Evolutionary conservation across 306 rosid genomes (phyloP), one percentile per base, ranked within the genome.

Genomic region (Clitoria ternatea): DNA sequence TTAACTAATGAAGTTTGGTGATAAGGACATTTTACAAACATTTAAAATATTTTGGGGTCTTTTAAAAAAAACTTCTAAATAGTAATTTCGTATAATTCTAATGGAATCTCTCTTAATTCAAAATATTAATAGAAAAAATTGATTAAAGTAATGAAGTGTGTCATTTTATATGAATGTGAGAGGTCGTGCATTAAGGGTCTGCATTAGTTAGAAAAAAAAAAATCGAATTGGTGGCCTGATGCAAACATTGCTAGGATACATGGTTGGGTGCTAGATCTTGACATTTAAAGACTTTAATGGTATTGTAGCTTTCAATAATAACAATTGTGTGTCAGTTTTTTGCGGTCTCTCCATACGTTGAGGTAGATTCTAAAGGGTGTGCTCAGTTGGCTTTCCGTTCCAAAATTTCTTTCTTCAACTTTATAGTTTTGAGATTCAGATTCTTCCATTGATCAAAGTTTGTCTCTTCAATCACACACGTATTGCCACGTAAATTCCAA

Each of bases 401-500:
- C 1, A 18, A 23, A 15, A 37, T 69, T 42, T 40, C 7, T 70
- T 40, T 33, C 48, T 37, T 14, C 54, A 7, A 48, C 66, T 52
- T 77, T 57, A 10, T 43, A 52, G 79, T 7, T 15, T 61, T 53
- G 30, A 30, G 20, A 54, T 43, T 75, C 50, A 42, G 29, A 47
- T 39, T 53, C 11, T 22, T 20, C 19, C 29, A 4, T 30, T 18
- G 2, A 43, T n/a, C n/a, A n/a, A 24, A 64, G 54, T 43, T 7
- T 14, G 26, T 14, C 24, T 24, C 37, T 4, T 8, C 39, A n/a
- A 10, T 64, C 69, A n/a, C 7, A 11, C 54, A 23, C 24, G 24
- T 13, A 63, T 14, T 42, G 53, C 37, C 70, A 40, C 54, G 70
- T 24, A 63, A 61, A 19, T 43, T 61, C 49, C 35, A 61, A 4